Evolutionary conservation across 306 rosid genomes (phyloP).

Genomic region (Castanea crenata): DNA sequence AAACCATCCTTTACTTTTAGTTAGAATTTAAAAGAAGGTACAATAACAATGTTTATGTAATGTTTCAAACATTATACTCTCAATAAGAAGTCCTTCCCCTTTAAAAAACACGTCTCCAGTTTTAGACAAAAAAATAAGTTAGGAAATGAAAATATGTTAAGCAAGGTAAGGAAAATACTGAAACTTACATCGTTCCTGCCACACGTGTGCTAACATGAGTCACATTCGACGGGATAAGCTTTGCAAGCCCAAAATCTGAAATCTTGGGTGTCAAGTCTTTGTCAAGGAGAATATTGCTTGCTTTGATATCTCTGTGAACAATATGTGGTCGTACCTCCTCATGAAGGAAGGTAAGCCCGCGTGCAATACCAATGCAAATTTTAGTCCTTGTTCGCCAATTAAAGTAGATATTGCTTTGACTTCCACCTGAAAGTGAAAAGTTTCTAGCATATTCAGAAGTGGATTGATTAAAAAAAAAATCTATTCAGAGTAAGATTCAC

Average conservation of each 20-base stretch:
- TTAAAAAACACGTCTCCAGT: background rate
- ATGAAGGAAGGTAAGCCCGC: constrained; percentile 87
- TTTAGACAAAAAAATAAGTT: background rate
- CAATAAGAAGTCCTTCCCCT: background rate
- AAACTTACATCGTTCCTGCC: constrained; percentile 93
- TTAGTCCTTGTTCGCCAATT: constrained; percentile 59
- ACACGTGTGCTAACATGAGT: constrained; percentile 98
- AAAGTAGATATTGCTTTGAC: constrained; percentile 47
- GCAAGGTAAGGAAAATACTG: background rate
- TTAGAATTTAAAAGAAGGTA: background rate
- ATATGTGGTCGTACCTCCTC: constrained; percentile 83
- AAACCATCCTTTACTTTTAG: background rate
- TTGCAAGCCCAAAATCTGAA: constrained; percentile 97
- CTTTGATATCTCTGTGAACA: constrained; percentile 95
- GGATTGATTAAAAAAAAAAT: constrained; percentile 2
- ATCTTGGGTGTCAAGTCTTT: constrained; percentile 72
- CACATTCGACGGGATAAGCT: constrained; percentile 76
- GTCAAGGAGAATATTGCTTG: constrained; percentile 93
- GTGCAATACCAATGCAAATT: constrained; percentile 72
- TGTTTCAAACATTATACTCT: background rate
- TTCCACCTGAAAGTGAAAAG: constrained; percentile 55
- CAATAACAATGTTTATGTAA: background rate
- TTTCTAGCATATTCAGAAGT: constrained; percentile 11
- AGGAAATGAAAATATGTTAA: constrained; percentile 12
- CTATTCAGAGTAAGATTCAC: background rate